Evolutionary conservation across 768 basidiomycete genomes (phyloP).

Genomic region (Auricularia cornea): DNA sequence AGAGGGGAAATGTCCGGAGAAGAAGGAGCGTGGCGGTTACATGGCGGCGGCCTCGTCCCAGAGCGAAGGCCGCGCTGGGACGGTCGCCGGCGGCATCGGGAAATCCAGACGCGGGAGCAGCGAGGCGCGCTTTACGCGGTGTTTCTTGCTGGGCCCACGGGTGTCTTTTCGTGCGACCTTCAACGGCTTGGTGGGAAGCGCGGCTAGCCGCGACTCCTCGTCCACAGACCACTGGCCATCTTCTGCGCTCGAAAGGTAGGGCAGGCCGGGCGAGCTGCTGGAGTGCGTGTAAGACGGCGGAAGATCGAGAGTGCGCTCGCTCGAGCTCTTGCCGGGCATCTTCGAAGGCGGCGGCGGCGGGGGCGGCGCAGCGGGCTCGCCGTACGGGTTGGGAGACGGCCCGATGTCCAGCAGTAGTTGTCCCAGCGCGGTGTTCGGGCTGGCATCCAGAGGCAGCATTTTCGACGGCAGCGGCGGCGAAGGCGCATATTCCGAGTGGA

Average conservation of each 20-base stretch:
- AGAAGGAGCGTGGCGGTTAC: no score
- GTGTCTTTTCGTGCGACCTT: background rate
- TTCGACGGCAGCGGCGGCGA: background rate
- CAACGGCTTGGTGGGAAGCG: background rate
- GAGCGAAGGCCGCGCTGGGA: background rate
- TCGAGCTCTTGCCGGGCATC: background rate
- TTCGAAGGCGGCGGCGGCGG: no score
- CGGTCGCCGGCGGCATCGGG: background rate
- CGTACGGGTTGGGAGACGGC: background rate
- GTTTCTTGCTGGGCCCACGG: background rate
- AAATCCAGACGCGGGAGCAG: background rate
- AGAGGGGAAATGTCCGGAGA: no score
- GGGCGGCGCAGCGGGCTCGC: background rate
- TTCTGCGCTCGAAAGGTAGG: background rate
- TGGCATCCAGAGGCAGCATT: background rate
- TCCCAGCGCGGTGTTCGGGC: background rate
- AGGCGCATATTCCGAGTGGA: background rate
- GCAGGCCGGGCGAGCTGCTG: background rate
- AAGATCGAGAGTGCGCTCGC: background rate
- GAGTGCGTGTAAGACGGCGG: background rate
- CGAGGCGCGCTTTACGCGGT: background rate
- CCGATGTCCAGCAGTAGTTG: background rate
- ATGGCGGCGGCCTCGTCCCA: background rate
- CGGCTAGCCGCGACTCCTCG: no score
- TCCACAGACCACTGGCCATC: no score